A percentile compares a stretch with the other conserved stretches of the same genome.
Conservation (phyloP, 768 basidiomycete genomes). For the Kwoniella heveanensis region DNA sequence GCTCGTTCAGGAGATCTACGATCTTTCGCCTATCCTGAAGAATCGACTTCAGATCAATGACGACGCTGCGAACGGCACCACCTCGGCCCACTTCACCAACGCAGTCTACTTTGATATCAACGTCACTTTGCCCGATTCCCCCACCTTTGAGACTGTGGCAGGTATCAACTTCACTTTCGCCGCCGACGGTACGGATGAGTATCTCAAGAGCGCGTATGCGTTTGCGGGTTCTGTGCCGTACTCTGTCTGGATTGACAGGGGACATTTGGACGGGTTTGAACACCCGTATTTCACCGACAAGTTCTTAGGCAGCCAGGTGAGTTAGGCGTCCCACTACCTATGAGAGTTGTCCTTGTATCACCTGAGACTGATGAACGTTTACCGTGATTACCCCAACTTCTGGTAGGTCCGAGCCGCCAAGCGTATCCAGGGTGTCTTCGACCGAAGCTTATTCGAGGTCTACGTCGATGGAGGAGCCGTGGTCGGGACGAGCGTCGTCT, state of each 20-base stretch:
- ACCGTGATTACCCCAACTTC: too few species aligned
- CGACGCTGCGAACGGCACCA: slow-evolving; percentile 25
- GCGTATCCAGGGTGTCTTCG: slow-evolving; percentile 61
- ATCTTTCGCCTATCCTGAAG: slow-evolving; percentile 22
- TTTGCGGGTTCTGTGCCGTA: slow-evolving; percentile 26
- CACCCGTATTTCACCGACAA: slow-evolving; percentile 36
- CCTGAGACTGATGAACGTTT: too few species aligned
- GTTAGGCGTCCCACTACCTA: too few species aligned
- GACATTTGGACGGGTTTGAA: slow-evolving; percentile 41
- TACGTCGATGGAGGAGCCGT: slow-evolving; percentile 35
- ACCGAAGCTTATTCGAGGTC: slow-evolving; percentile 34
- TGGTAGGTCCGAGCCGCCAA: too few species aligned
- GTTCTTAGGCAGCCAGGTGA: slow-evolving; percentile 39
- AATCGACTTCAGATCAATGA: neutral
- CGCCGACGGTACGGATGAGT: slow-evolving; percentile 23
- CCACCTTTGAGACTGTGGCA: slow-evolving; percentile 11
- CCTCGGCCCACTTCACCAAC: slow-evolving; percentile 25
- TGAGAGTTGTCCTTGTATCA: too few species aligned
- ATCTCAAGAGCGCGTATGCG: slow-evolving; percentile 29
- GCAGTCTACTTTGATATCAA: slow-evolving; percentile 40
- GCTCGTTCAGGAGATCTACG: slow-evolving; percentile 34
- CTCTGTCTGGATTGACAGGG: slow-evolving; percentile 27
- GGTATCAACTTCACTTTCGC: slow-evolving; percentile 34
- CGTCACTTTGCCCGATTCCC: slow-evolving; percentile 26
- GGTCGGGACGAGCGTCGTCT: slow-evolving; percentile 28